Evolutionary conservation across 2,329 filamentous ascomycete genomes (phyloP), one percentile per base, ranked within the genome.

Genomic region (Claviceps capensis): DNA sequence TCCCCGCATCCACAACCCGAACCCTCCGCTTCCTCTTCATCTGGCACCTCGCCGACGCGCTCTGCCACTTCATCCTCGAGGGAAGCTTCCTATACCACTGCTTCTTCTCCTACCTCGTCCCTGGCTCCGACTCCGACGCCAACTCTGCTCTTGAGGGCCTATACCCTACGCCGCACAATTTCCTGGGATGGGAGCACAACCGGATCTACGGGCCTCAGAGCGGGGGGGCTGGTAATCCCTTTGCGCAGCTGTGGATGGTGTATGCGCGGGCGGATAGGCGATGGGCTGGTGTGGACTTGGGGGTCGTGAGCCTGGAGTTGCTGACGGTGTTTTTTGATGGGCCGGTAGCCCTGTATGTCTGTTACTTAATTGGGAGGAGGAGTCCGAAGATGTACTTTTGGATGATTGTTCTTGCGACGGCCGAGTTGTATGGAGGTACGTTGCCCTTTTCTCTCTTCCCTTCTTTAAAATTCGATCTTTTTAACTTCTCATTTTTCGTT

Each of bases 21-120:
- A 78, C 81, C 49, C 75, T 76, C 52, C 88, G 89, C 55, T 72
- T 86, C 64, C 82, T 96, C 57, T 95, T 95, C 76, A 79, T 94
- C 69, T 96, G 91, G 91, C 90, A 96, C 72, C 78, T 87, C 40
- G 94, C 95, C 70, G 90, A 96, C 67, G 88, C 88, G 36, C 77
- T 96, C 44, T 91, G 90, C 62, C 93, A 98, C 72, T 81, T 94
- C 68, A 74, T 88, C 65, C 85, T 97, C 65, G 91, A 97, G 71
- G 90, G 88, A 51, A 85, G 82, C 62, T 97, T 88, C 30, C 81
- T 96, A 23, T 96, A 89, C 75, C 88, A 95, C 71, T 95, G 88
- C 73, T 94, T 97, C 77, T 91, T 89, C 76, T 73, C 30, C 30
- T 71, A 56, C 19, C 64, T 70, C 51, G 75, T 75, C 55, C 71